Conservation (phyloP, 192 early-diverging fungal genomes). For the Backusella circina region DNA sequence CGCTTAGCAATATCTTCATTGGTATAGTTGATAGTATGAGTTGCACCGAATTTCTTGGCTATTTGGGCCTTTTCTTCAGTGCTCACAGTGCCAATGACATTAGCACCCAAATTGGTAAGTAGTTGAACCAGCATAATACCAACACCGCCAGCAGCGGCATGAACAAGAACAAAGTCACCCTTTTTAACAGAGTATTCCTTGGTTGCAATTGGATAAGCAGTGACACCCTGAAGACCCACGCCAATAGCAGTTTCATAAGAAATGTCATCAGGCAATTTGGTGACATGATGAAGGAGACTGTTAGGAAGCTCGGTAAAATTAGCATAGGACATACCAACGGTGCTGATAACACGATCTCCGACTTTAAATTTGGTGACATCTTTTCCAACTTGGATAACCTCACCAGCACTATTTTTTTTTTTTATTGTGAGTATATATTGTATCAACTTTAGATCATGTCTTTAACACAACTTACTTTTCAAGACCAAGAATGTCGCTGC, state of each 20-base stretch:
- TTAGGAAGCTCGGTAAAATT: constrained; percentile 60
- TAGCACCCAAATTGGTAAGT: constrained; percentile 70
- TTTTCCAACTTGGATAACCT: constrained; percentile 73
- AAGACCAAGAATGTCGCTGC: constrained; percentile 70
- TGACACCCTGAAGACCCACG: constrained; percentile 75
- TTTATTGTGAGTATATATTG: background rate
- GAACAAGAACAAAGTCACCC: constrained; percentile 77
- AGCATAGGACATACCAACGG: constrained; percentile 62
- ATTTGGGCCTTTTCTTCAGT: constrained; percentile 64
- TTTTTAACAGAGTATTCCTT: constrained; percentile 69
- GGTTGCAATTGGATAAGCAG: constrained; percentile 70
- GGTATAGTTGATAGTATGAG: constrained; percentile 72
- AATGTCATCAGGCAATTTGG: constrained; percentile 48
- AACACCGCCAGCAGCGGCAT: constrained; percentile 89
- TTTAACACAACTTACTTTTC: constrained; percentile 51
- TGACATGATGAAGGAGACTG: constrained; percentile 22
- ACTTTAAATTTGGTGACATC: constrained; percentile 58
- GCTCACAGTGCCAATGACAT: constrained; percentile 85
- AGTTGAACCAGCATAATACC: constrained; percentile 80
- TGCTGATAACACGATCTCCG: constrained; percentile 82
- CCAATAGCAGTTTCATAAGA: constrained; percentile 62
- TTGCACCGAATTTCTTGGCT: constrained; percentile 59
- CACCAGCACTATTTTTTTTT: constrained; percentile 48
- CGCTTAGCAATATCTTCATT: constrained; percentile 60
- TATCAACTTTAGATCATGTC: background rate